phyloP scores from a whole-genome alignment of 2,329 filamentous ascomycete genomes.

The Colletotrichum camelliae region DNA sequence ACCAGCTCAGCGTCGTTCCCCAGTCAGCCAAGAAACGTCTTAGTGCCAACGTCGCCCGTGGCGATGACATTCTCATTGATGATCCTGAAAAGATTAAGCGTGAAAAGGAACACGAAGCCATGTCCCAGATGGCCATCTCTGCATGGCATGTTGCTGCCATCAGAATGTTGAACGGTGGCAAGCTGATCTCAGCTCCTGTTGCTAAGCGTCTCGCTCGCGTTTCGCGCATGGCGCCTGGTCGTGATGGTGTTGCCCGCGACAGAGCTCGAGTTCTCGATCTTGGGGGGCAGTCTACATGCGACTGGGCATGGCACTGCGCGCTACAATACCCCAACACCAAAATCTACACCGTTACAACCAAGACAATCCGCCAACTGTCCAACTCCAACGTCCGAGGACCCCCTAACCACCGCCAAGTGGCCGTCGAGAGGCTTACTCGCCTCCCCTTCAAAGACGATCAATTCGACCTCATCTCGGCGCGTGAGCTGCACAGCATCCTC shows the following conservation, averaged over 20 bases:
- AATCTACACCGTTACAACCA: conserved; percentile 86
- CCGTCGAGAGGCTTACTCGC: conserved; percentile 76
- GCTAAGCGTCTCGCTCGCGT: conserved; percentile 65
- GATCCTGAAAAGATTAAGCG: conserved; percentile 67
- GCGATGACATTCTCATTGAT: conserved; percentile 68
- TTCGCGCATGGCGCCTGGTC: conserved; percentile 52
- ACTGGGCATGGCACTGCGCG: conserved; percentile 96
- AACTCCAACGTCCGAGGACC: conserved; percentile 83
- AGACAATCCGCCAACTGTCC: conserved; percentile 71
- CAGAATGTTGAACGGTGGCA: conserved; percentile 68
- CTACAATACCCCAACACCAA: conserved; percentile 84
- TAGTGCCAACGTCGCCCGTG: conserved; percentile 75
- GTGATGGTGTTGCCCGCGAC: conserved; percentile 49
- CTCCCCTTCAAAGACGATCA: conserved; percentile 85
- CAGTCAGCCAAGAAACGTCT: conserved; percentile 74
- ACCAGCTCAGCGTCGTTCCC: conserved; percentile 74
- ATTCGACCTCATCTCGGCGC: conserved; percentile 91
- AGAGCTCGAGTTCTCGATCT: conserved; percentile 81
- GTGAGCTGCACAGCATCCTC: conserved; percentile 84
- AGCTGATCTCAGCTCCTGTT: conserved; percentile 67
- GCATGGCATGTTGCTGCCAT: conserved; percentile 67
- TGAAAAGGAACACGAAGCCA: conserved; percentile 83
- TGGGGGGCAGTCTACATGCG: conserved; percentile 81
- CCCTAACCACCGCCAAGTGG: conserved; percentile 83
- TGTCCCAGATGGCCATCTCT: conserved; percentile 70